Percentiles rank a stretch among this genome's conserved stretches.
phyloP scores from a whole-genome alignment of 305 asterid genomes.

The Andrographis paniculata region DNA sequence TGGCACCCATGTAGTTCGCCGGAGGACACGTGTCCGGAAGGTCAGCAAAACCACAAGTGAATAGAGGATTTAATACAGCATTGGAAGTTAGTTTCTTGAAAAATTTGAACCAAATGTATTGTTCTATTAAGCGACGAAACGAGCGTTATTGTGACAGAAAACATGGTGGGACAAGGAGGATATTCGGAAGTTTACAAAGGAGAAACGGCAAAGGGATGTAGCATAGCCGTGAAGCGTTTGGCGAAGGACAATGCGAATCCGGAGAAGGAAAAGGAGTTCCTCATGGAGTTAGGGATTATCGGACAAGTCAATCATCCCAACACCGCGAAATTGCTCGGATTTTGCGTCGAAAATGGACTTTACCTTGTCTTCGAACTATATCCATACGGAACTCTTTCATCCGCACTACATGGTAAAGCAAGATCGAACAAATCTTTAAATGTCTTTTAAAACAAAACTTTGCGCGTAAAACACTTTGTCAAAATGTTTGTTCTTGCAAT shows the following conservation, averaged over 20 bases:
- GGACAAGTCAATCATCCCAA: slow-evolving; percentile 74
- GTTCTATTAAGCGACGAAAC: too few species aligned
- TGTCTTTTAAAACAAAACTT: too few species aligned
- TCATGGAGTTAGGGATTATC: slow-evolving; percentile 64
- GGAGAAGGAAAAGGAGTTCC: slow-evolving; percentile 69
- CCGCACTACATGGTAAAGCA: slow-evolving; percentile 60
- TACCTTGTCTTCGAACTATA: slow-evolving; percentile 63
- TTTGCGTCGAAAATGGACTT: slow-evolving; percentile 73
- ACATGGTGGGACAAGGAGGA: slow-evolving; percentile 87
- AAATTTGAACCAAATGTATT: too few species aligned
- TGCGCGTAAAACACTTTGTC: too few species aligned
- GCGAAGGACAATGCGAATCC: slow-evolving; percentile 42
- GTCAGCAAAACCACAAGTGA: too few species aligned
- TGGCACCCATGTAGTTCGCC: too few species aligned
- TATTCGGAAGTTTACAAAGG: slow-evolving; percentile 79
- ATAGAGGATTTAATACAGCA: too few species aligned
- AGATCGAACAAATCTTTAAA: background rate
- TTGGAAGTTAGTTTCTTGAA: too few species aligned
- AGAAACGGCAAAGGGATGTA: slow-evolving; percentile 31
- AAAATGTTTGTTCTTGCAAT: background rate
- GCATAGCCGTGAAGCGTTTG: slow-evolving; percentile 66
- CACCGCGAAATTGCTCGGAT: slow-evolving; percentile 63
- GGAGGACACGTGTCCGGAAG: too few species aligned
- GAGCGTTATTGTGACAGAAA: too few species aligned
- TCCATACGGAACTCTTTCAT: slow-evolving; percentile 72